phyloP scores from a whole-genome alignment of 2,329 filamentous ascomycete genomes.

The Trichophyton schoenleinii region DNA sequence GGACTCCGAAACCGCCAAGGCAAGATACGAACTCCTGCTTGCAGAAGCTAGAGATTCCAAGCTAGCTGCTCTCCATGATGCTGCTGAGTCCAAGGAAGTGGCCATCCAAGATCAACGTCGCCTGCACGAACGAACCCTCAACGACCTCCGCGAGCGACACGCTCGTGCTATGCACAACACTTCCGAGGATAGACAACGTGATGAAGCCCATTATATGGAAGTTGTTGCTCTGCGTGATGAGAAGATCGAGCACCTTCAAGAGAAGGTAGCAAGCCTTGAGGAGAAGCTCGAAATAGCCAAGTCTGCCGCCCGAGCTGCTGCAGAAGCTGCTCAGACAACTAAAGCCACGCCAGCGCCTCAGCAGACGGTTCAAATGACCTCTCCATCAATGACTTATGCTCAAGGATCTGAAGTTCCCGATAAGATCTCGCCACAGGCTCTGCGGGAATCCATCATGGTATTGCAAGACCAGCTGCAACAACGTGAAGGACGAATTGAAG shows the following conservation, averaged over 20 bases:
- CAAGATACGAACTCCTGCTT: conserved; percentile 68
- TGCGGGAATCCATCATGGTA: conserved; percentile 91
- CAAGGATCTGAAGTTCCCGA: conserved; percentile 49
- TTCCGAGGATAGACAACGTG: conserved; percentile 67
- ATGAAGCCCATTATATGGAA: conserved; percentile 68
- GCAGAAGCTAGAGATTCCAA: conserved; percentile 66
- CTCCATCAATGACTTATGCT: conserved; percentile 36
- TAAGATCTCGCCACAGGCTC: conserved; percentile 84
- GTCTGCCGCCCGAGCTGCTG: conserved; percentile 72
- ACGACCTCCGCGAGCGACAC: conserved; percentile 64
- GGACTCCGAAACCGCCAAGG: conserved; percentile 69
- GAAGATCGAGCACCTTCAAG: conserved; percentile 73
- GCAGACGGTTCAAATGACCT: conserved; percentile 31
- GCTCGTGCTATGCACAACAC: conserved; percentile 60
- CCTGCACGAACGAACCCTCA: conserved; percentile 58
- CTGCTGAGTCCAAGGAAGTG: conserved; percentile 40
- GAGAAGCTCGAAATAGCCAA: conserved; percentile 86
- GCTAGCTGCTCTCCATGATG: conserved; percentile 45
- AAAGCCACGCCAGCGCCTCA: conserved; percentile 19
- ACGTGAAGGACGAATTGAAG: conserved; percentile 79
- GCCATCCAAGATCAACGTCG: conserved; percentile 47
- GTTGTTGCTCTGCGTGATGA: conserved; percentile 69
- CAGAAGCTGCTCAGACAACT: conserved; percentile 55
- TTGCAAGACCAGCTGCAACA: conserved; percentile 94
- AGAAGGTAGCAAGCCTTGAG: conserved; percentile 71